A percentile compares a stretch with the other conserved stretches of the same genome.
phyloP scores from a whole-genome alignment of 768 basidiomycete genomes.

The Leucocoprinus leucothites region DNA sequence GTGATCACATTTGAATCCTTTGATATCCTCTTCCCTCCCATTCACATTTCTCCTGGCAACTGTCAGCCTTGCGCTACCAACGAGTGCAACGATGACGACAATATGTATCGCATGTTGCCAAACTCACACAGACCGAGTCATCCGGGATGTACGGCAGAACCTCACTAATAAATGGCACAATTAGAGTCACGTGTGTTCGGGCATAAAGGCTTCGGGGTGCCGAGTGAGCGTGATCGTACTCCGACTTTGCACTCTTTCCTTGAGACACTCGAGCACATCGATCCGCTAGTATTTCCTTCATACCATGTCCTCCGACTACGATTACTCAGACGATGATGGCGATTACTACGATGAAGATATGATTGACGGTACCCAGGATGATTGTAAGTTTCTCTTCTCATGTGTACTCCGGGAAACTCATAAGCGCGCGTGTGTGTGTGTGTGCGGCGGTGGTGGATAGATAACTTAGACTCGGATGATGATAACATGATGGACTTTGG shows the following conservation, averaged over 20 bases:
- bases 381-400: constrained; percentile 29
- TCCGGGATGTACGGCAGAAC: not conserved
- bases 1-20: constrained; percentile 1
- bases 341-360: constrained; percentile 72
- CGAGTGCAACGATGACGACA: too few relatives aligned
- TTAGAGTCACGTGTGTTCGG: constrained; percentile 8
- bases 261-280: constrained; percentile 20
- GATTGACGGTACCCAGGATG: constrained; percentile 62
- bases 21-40: too few relatives aligned
- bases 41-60: too few relatives aligned
- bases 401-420: not conserved
- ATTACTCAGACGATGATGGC: constrained; percentile 64
- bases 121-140: not conserved
- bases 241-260: not conserved
- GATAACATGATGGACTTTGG: constrained; percentile 72
- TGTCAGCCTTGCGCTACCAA: too few relatives aligned
- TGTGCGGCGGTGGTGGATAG: too few relatives aligned
- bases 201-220: not conserved
- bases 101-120: too few relatives aligned
- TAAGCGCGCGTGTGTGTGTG: constrained; percentile 14
- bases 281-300: constrained; percentile 15
- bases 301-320: constrained; percentile 59
- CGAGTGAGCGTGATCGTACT: not conserved
- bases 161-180: too few relatives aligned
- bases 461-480: constrained; percentile 36